Evolutionary conservation across 345 rosid species (phyloP).

Genomic region (Erodium maritimum): DNA sequence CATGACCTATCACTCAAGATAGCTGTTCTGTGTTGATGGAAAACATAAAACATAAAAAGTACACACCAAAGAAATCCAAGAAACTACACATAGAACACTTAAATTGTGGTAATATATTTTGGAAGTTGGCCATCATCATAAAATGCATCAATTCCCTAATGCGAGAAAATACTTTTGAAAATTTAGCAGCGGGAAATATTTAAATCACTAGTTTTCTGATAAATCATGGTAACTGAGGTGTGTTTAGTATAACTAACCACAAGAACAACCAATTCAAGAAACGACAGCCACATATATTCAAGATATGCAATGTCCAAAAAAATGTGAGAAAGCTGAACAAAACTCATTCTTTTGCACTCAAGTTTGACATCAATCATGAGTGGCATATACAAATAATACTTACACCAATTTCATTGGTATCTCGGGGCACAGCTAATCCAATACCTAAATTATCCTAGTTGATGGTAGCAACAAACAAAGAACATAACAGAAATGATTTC

Average conservation of each 20-base stretch:
- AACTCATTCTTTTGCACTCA: background rate
- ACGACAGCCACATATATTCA: background rate
- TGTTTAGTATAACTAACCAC: background rate
- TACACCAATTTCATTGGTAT: too few relatives aligned
- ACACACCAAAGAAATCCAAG: background rate
- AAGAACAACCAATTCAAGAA: background rate
- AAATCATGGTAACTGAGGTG: background rate
- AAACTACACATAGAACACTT: background rate
- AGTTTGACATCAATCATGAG: background rate
- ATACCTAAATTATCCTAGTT: too few relatives aligned
- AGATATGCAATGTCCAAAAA: background rate
- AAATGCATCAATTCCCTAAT: background rate
- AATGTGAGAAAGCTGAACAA: background rate
- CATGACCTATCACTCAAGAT: background rate
- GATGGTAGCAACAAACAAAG: too few relatives aligned
- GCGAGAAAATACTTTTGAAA: background rate
- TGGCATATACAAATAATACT: too few relatives aligned
- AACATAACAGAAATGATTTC: too few relatives aligned
- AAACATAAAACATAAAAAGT: background rate
- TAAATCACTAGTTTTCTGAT: background rate
- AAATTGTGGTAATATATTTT: background rate
- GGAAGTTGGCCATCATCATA: background rate
- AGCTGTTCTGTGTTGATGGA: too few relatives aligned
- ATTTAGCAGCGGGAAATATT: background rate
- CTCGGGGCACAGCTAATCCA: too few relatives aligned